These are phyloP conservation scores for Penicillium polonicum DNA, from an alignment of 2,329 filamentous ascomycete species.

Conservation along the genomic window DNA sequence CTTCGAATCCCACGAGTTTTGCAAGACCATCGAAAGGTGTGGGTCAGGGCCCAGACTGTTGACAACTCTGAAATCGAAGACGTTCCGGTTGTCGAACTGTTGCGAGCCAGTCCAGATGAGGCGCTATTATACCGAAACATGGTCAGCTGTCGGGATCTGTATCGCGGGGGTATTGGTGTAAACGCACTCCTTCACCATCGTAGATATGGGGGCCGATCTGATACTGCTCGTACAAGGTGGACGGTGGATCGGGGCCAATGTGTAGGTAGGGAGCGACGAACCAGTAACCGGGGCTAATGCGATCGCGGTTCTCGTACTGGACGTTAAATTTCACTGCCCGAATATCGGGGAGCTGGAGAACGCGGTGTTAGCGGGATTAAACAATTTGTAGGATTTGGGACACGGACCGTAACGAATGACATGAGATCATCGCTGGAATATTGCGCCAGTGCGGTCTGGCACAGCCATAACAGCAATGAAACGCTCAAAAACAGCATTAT, in stretches of 20 bases:
- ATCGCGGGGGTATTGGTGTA: background rate
- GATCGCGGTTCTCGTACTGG: slow-evolving; percentile 27
- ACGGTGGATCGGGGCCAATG: slow-evolving; percentile 27
- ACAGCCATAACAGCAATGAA: slow-evolving; percentile 9
- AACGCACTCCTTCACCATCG: slow-evolving; percentile 46
- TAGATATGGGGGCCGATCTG: slow-evolving; percentile 53
- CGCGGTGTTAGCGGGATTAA: background rate
- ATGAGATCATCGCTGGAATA: slow-evolving; percentile 11
- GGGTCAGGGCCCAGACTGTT: slow-evolving; percentile 41
- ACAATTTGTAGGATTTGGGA: no score
- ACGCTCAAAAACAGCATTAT: slow-evolving; percentile 6
- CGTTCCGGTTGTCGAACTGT: slow-evolving; percentile 46
- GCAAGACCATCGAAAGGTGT: slow-evolving; percentile 48
- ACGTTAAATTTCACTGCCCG: slow-evolving; percentile 31
- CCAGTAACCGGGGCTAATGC: slow-evolving; percentile 46
- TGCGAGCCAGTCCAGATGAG: slow-evolving; percentile 50
- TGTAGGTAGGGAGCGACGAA: slow-evolving; percentile 49
- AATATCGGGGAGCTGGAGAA: slow-evolving; percentile 25
- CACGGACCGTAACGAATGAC: slow-evolving; percentile 11
- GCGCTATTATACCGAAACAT: slow-evolving; percentile 24
- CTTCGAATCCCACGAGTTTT: slow-evolving; percentile 36
- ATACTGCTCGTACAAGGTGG: slow-evolving; percentile 36
- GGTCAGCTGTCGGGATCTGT: slow-evolving; percentile 4
- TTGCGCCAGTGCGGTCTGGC: slow-evolving; percentile 8
- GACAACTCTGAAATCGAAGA: slow-evolving; percentile 48